Base-by-base conservation (phyloP, 345 rosid genomes). In the Lepidium aucheri region DNA sequence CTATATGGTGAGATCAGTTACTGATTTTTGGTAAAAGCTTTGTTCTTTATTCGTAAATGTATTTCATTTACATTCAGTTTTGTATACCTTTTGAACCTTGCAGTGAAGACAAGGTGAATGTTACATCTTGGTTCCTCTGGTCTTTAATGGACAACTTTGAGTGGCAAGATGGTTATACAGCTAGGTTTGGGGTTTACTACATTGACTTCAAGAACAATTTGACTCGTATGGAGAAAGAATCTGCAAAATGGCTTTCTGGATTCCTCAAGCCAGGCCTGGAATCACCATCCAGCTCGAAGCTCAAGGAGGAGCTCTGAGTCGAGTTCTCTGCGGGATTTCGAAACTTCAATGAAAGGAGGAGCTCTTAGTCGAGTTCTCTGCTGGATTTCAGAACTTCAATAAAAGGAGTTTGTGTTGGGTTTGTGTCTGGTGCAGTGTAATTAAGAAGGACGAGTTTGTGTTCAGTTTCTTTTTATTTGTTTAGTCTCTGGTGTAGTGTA, bases 111-210 rank as follows among this genome's bases (percentile, higher is more conserved):
- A 72, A 72, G 40, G 76, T 51, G 41, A 72, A 72, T n/a, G 60
- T 72, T 41, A 72, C 71, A 7, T 22, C 35, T 0, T 73, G 60
- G 44, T 73, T 74, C 45, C 6, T 74, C 9, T 74, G 77, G 68
- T 74, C 77, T 4, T 53, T 74, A 20, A 53, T 67, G 73, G 77
- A 73, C 45, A 73, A 73, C 38, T 73, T 73, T 13, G 77, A 73
- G 52, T 73, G 77, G 77, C 72, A 67, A 66, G 73, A 74, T 2
- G 77, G 77, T 36, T 74, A 74, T 68, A 67, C 57, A 5, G 77
- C 73, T 28, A 74, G 77, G 68, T 74, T 74, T 32, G 77, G 77
- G 4, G 0, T 73, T 24, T 73, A 65, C 49, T 65, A 57, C 49
- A 51, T 65, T 10, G 76, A 73, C 61, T 73, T 59, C 67, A 20